Evolutionary conservation across 176 grass and related monocot species (phyloP).

Genomic region (Elaeis guineensis): DNA sequence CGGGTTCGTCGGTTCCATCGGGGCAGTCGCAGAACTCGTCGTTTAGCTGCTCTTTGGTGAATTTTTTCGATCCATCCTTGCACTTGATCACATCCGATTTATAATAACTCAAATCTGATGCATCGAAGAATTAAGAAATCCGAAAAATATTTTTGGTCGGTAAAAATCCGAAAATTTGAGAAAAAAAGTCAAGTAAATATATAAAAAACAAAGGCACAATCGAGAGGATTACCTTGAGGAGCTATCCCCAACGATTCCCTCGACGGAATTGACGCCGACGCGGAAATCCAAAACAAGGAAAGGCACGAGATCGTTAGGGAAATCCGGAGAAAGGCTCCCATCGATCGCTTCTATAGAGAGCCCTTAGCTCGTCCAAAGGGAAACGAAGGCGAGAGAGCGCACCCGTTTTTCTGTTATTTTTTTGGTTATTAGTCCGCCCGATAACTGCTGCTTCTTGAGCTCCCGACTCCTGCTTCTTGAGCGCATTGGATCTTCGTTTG

Average conservation of each 20-base stretch:
- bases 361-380: no score
- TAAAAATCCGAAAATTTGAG: background rate
- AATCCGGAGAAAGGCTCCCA: slow-evolving; percentile 4
- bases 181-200: background rate
- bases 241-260: slow-evolving; percentile 19
- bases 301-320: slow-evolving; percentile 9
- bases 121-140: background rate
- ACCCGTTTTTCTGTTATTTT: no score
- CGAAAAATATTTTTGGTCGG: background rate
- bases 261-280: background rate
- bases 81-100: slow-evolving; percentile 73
- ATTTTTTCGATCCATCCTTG: slow-evolving; percentile 80
- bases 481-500: no score
- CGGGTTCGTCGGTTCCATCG: slow-evolving; percentile 95
- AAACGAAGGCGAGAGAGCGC: no score
- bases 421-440: no score
- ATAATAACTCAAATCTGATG: slow-evolving; percentile 72
- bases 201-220: background rate
- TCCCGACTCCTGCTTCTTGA: no score
- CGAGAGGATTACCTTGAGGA: slow-evolving; percentile 10
- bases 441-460: no score
- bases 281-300: slow-evolving; percentile 4
- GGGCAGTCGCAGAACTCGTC: slow-evolving; percentile 96
- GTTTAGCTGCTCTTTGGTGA: slow-evolving; percentile 74
- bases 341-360: background rate